Percentiles rank a stretch among this genome's conserved stretches.
Conservation (phyloP, 345 rosid genomes). For the Syzygium aqueum region DNA sequence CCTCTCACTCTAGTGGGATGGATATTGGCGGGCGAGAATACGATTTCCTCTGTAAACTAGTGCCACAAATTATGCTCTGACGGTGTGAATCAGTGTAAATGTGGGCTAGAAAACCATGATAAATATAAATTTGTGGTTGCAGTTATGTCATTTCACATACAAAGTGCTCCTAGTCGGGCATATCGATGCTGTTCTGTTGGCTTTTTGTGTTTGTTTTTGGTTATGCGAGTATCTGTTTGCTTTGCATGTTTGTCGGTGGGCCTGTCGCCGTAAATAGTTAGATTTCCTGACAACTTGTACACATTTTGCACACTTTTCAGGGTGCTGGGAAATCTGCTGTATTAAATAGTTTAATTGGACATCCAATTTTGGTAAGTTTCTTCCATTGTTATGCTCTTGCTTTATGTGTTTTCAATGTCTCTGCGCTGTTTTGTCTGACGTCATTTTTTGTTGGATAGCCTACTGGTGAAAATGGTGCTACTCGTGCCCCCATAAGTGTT, state of each 20-base stretch:
- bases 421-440: not conserved
- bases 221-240: not conserved
- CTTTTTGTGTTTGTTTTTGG: not conserved
- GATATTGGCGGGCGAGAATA: not conserved
- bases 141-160: not conserved
- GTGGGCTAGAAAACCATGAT: not conserved
- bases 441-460: conserved; percentile 42
- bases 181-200: not conserved
- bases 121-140: not conserved
- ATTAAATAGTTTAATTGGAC: conserved; percentile 91
- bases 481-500: conserved; percentile 81
- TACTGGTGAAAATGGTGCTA: conserved; percentile 99
- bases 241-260: not conserved
- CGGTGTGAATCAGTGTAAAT: not conserved
- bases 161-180: not conserved
- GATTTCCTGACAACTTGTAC: not conserved
- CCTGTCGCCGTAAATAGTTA: not conserved
- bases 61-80: not conserved
- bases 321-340: conserved; percentile 99
- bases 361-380: conserved; percentile 73
- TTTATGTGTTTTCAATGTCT: not conserved
- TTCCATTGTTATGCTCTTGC: not conserved
- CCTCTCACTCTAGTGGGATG: not conserved
- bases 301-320: conserved; percentile 19
- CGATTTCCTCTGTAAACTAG: not conserved